These are phyloP conservation scores for Populus tremula DNA, from an alignment of 345 rosid species.

Conservation along the genomic window DNA sequence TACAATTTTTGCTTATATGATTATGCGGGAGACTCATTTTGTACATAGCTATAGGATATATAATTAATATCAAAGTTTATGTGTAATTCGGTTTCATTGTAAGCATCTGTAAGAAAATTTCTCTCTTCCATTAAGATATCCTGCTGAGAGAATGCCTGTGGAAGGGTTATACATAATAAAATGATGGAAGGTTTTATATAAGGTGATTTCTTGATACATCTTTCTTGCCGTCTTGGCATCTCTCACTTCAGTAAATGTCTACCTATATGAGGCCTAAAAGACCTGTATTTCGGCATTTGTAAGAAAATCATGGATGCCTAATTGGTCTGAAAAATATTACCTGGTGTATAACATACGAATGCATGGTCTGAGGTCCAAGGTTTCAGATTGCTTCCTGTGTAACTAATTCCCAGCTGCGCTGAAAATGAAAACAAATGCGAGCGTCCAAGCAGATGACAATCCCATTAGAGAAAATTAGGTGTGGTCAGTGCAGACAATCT, in stretches of 20 bases:
- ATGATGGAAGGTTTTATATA: neutral
- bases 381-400: neutral
- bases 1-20: slow-evolving; percentile 9
- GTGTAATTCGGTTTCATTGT: slow-evolving; percentile 18
- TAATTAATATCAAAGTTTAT: slow-evolving; percentile 10
- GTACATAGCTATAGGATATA: slow-evolving; percentile 30
- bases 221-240: neutral
- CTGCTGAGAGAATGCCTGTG: slow-evolving; percentile 4
- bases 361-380: no score
- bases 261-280: neutral
- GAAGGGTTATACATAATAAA: neutral
- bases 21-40: slow-evolving; percentile 8
- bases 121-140: neutral
- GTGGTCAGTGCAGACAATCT: slow-evolving; percentile 1
- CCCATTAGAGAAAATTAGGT: slow-evolving; percentile 10
- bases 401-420: slow-evolving; percentile 8
- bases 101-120: slow-evolving; percentile 6
- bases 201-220: neutral
- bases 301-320: neutral
- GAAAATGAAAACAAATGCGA: slow-evolving; percentile 6
- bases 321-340: no score
- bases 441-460: neutral
- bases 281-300: no score
- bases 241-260: neutral
- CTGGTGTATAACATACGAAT: no score